phyloP scores from a whole-genome alignment of 2,329 filamentous ascomycete species.

The Phyllachora maydis region DNA sequence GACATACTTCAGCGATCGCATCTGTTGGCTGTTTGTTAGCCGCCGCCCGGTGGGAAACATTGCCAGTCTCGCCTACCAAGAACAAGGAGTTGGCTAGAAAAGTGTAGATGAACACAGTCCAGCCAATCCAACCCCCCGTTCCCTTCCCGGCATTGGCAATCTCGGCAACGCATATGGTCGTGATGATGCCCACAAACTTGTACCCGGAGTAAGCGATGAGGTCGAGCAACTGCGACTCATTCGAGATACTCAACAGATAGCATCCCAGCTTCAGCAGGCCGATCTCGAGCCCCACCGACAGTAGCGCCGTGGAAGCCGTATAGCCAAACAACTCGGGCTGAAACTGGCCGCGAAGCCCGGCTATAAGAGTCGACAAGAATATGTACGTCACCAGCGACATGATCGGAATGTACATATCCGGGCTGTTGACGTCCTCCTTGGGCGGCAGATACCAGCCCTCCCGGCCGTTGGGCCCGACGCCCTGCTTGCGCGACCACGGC shows the following conservation, averaged over 20 bases:
- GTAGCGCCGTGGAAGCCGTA: constrained; percentile 67
- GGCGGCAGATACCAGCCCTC: constrained; percentile 73
- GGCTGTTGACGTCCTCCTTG: constrained; percentile 88
- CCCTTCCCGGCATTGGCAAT: constrained; percentile 59
- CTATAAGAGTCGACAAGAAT: constrained; percentile 74
- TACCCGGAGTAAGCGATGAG: constrained; percentile 93
- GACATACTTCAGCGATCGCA: constrained; percentile 90
- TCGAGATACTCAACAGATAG: constrained; percentile 84
- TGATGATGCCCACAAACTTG: constrained; percentile 94
- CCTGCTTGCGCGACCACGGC: constrained; percentile 86
- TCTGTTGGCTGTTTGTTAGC: constrained; percentile 23
- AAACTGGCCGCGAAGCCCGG: constrained; percentile 77
- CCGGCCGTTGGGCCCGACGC: constrained; percentile 46
- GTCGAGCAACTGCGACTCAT: constrained; percentile 82
- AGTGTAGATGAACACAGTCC: constrained; percentile 76
- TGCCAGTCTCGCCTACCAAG: constrained; percentile 35
- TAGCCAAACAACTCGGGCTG: constrained; percentile 83
- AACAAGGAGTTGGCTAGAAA: constrained; percentile 93
- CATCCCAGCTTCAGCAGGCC: constrained; percentile 78
- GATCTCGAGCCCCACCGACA: constrained; percentile 74
- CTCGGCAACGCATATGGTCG: constrained; percentile 64
- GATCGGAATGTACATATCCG: constrained; percentile 92
- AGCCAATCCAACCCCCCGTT: constrained; percentile 74
- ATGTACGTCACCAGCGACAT: constrained; percentile 98
- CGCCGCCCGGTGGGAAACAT: background rate